phyloP scores from a whole-genome alignment of 495 filamentous ascomycete genomes.

The Neurospora intermedia region DNA sequence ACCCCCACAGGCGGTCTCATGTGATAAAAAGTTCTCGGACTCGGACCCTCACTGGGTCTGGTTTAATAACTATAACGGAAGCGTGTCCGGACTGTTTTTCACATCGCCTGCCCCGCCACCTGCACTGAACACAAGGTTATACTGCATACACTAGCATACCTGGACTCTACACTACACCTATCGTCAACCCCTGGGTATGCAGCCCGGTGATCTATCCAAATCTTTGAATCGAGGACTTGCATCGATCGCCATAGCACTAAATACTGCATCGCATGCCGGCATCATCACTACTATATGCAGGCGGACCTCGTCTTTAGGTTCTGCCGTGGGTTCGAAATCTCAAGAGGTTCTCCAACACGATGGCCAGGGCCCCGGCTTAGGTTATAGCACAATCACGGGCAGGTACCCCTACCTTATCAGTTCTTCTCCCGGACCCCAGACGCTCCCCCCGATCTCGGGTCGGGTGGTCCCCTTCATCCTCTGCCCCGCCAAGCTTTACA shows the following conservation, averaged over 20 bases:
- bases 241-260: background rate
- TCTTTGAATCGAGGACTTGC: background rate
- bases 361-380: background rate
- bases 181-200: background rate
- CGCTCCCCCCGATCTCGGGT: background rate
- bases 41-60: too few species aligned
- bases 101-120: background rate
- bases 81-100: too few species aligned
- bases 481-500: background rate
- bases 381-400: background rate
- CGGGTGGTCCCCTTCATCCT: background rate
- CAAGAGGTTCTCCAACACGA: background rate
- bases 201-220: background rate
- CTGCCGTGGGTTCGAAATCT: background rate
- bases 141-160: too few species aligned
- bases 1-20: background rate
- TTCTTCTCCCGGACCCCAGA: background rate
- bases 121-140: background rate
- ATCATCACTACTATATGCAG: background rate
- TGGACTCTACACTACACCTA: background rate
- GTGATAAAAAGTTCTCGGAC: too few species aligned
- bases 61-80: too few species aligned
- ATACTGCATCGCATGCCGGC: background rate
- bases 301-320: background rate
- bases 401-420: background rate